Base-by-base conservation (phyloP, 192 early-diverging fungal species). In the Coemansia sp. region DNA sequence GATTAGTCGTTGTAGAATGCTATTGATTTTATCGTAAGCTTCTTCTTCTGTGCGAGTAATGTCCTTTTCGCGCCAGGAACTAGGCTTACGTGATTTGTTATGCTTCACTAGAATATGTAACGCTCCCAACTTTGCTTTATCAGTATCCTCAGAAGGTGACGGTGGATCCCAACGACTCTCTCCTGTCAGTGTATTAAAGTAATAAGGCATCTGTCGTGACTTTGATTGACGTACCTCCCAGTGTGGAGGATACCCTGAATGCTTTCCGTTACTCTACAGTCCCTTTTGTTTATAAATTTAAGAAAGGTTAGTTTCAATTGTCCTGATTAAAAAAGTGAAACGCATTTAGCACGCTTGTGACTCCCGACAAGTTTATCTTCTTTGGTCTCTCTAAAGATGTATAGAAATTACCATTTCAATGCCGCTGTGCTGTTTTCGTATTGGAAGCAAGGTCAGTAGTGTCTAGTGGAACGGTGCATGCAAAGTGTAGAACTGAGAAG, bases 81-180 rank as follows among this genome's bases (percentile, higher is more conserved):
- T 89, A 10, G 97, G 95, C 19, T 92, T 84, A 33, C 97, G 84
- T 29, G 90, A 92, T 19, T 88, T 88, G 20, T 69, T 77, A 74
- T 97, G 94, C 75, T 98, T 98, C 60, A 94, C 93, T 17, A 98
- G 78, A 25, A 98, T 80, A 66, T 98, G 97, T 29, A 88, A 89
- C 20, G 93, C 97, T 14, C 53, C 52, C 9, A 71, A 69, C 27
- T 56, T 39, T 3, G 21, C 53, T 4, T 46, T 14, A 4, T 46
- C 39, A 17, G 14, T 14, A 4, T 14, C 39, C 39, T 46, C 39
- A 17, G 39, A 46, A 46, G 21, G 33, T 17, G 33, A 22, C 4
- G 93, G 93, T 19, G 87, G 80, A 29, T 92, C 90, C 93, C 93
- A 94, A 22, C 86, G 82, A 54, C 86, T 87, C 68, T 93, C 91